Evolutionary conservation across 805 yeast genomes (phyloP).

Genomic region (Vanderwaltozyma polyspora): DNA sequence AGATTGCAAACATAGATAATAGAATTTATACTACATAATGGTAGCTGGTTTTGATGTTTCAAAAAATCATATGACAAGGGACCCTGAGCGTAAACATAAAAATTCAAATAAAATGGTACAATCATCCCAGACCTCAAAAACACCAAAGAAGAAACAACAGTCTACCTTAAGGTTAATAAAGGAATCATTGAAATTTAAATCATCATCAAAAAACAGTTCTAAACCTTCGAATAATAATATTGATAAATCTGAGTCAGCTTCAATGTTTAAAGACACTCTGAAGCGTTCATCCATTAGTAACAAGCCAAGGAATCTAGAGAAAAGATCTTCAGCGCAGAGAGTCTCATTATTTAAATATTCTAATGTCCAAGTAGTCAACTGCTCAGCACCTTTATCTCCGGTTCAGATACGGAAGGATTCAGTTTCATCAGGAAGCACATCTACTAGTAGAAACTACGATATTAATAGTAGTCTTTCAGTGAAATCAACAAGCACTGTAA

Average conservation of each 20-base stretch:
- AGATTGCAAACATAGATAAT: no score
- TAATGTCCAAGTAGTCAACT: slow-evolving; percentile 17
- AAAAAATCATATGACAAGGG: no score
- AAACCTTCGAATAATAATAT: not conserved
- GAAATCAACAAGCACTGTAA: slow-evolving; percentile 4
- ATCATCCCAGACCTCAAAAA: not conserved
- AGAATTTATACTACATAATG: no score
- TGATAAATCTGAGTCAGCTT: not conserved
- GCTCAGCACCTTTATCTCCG: slow-evolving; percentile 2
- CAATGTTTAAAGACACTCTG: not conserved
- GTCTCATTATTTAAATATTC: slow-evolving; percentile 20
- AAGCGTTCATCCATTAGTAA: no score
- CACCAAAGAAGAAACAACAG: not conserved
- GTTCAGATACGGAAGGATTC: not conserved
- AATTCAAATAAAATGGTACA: no score
- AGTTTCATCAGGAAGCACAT: slow-evolving; percentile 3
- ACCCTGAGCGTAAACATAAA: no score
- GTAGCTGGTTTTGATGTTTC: no score
- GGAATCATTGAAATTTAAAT: slow-evolving; percentile 8
- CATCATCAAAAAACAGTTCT: not conserved
- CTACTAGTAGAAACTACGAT: slow-evolving; percentile 3
- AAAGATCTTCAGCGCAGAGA: slow-evolving; percentile 24
- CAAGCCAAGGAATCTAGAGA: slow-evolving; percentile 1
- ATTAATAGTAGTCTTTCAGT: slow-evolving; percentile 3
- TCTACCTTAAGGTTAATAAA: slow-evolving; percentile 9